Conservation (phyloP, 306 rosid species). For the Elaeagnus macrophylla region DNA sequence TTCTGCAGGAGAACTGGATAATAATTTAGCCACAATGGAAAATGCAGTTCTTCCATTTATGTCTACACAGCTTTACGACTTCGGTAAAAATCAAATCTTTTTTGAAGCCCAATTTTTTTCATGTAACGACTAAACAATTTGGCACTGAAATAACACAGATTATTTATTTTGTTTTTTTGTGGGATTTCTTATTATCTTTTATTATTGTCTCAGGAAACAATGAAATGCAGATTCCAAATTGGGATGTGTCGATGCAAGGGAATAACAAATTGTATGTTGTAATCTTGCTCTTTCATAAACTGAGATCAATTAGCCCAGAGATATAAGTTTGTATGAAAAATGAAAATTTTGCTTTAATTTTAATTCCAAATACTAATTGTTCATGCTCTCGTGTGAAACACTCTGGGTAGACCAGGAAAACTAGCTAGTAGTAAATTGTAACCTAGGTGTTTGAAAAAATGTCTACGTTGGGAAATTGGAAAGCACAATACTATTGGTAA, state of each 20-base stretch:
- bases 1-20: neutral
- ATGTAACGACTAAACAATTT: neutral
- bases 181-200: neutral
- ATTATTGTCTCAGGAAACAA: constrained; percentile 27
- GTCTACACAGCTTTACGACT: constrained; percentile 22
- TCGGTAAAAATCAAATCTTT: constrained; percentile 25
- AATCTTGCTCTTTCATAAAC: neutral
- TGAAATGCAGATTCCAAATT: constrained; percentile 25
- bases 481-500: no score
- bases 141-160: neutral
- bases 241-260: constrained; percentile 27
- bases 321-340: no score
- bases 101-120: neutral
- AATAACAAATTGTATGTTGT: constrained; percentile 38
- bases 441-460: neutral
- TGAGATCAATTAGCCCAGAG: neutral
- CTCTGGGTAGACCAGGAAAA: neutral
- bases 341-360: neutral
- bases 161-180: no score
- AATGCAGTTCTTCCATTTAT: constrained; percentile 32
- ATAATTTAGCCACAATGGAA: constrained; percentile 22
- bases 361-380: neutral
- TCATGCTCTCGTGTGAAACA: neutral
- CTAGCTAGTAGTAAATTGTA: neutral
- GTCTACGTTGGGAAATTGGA: no score